Percentiles rank a stretch among this genome's conserved stretches.
phyloP scores from a whole-genome alignment of 2,329 filamentous ascomycete species.

The Sporothrix schenckii region DNA sequence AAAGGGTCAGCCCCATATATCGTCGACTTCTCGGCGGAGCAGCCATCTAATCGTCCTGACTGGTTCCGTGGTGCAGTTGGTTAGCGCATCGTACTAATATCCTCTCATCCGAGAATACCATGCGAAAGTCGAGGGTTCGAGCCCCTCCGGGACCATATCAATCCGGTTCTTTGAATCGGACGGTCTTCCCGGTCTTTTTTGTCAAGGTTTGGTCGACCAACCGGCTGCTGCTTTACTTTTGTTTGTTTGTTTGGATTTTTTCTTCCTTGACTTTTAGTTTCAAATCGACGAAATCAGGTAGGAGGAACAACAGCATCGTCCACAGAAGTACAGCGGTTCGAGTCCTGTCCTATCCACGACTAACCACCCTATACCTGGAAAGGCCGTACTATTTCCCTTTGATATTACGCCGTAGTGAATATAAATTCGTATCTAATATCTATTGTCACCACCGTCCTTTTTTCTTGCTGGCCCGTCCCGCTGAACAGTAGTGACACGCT shows the following conservation, averaged over 20 bases:
- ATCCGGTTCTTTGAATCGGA: constrained; percentile 6
- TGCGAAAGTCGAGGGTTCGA: constrained; percentile 26
- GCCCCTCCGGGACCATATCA: constrained; percentile 20
- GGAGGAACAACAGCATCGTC: too few relatives aligned
- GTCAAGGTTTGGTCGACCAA: not conserved
- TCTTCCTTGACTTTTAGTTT: not conserved
- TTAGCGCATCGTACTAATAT: constrained; percentile 27
- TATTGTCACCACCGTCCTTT: too few relatives aligned
- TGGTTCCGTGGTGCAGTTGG: constrained; percentile 26
- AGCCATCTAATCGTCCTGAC: constrained; percentile 23
- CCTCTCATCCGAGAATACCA: constrained; percentile 24
- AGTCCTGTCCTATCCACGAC: too few relatives aligned
- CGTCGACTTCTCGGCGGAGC: not conserved
- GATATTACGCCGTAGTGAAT: too few relatives aligned
- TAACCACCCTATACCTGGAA: too few relatives aligned
- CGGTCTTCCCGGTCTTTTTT: constrained; percentile 23
- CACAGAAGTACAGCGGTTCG: too few relatives aligned
- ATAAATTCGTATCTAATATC: too few relatives aligned
- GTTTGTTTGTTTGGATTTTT: not conserved
- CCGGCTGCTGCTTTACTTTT: not conserved
- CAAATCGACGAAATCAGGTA: too few relatives aligned
- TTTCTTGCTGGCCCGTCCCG: not conserved
- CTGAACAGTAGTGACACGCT: not conserved
- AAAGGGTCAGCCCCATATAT: not conserved
- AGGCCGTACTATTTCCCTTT: too few relatives aligned